These are phyloP conservation scores for Fusarium cyanostomum DNA, from an alignment of 2,329 filamentous ascomycete genomes.

Conservation along the genomic window DNA sequence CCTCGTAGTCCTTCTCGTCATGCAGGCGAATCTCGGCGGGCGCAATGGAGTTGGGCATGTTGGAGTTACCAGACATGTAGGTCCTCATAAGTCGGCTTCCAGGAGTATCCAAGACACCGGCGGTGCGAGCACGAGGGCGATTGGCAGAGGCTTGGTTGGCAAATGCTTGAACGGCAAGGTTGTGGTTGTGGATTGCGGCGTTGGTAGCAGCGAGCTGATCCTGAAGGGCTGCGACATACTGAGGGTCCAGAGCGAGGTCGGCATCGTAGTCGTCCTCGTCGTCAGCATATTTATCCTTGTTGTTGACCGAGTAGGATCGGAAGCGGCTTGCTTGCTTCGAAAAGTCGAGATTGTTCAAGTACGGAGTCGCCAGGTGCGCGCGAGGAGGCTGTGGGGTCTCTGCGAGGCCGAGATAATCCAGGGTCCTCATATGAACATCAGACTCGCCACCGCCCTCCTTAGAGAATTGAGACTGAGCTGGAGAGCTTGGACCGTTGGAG, in stretches of 20 bases:
- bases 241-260: conserved; percentile 61
- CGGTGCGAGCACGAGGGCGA: conserved; percentile 88
- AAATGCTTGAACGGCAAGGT: conserved; percentile 91
- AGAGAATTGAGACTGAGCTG: conserved; percentile 85
- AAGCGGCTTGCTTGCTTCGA: conserved; percentile 86
- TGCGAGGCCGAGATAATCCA: conserved; percentile 94
- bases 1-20: conserved; percentile 81
- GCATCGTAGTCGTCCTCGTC: conserved; percentile 80
- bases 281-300: conserved; percentile 95
- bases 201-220: conserved; percentile 72
- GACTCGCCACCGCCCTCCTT: conserved; percentile 85
- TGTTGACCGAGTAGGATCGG: conserved; percentile 97
- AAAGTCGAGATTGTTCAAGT: conserved; percentile 79
- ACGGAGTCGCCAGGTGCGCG: conserved; percentile 77
- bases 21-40: conserved; percentile 78
- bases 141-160: conserved; percentile 83
- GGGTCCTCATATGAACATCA: conserved; percentile 86
- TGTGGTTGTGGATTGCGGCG: conserved; percentile 85
- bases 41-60: conserved; percentile 77
- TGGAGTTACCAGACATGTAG: conserved; percentile 78
- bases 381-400: conserved; percentile 87
- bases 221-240: conserved; percentile 69
- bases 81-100: conserved; percentile 71
- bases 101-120: conserved; percentile 87
- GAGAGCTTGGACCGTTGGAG: conserved; percentile 90